These are phyloP conservation scores for Sporothrix mexicana DNA, from an alignment of 2,329 filamentous ascomycete genomes.

Conservation along the genomic window DNA sequence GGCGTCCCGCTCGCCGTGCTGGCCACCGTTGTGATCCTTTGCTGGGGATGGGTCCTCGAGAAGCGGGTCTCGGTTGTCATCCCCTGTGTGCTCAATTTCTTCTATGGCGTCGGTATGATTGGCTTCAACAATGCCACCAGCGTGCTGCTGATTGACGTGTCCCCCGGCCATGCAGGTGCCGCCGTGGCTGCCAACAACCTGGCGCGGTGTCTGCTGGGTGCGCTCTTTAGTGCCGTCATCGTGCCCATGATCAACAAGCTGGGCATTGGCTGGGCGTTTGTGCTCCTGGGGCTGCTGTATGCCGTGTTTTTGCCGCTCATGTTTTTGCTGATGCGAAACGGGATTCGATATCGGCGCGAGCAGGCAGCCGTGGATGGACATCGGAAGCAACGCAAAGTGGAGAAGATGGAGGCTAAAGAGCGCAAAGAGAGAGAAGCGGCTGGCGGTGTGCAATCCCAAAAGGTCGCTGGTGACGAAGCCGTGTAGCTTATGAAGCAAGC, in stretches of 20 bases:
- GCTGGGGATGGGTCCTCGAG: constrained; percentile 61
- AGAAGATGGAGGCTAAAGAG: constrained; percentile 16
- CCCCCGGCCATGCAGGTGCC: constrained; percentile 57
- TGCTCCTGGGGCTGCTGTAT: constrained; percentile 53
- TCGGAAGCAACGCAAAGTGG: constrained; percentile 6
- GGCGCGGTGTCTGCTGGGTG: constrained; percentile 60
- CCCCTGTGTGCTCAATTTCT: constrained; percentile 53
- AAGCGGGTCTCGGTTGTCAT: constrained; percentile 52
- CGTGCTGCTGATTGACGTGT: constrained; percentile 62
- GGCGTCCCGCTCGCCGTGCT: constrained; percentile 59
- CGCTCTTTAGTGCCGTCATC: constrained; percentile 58
- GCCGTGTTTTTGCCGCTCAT: constrained; percentile 50
- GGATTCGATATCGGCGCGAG: constrained; percentile 51
- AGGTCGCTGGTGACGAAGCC: background rate
- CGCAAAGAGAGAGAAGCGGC: background rate
- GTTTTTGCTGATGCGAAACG: constrained; percentile 50
- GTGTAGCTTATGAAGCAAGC: background rate
- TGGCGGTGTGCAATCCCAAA: background rate
- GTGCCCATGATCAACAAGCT: constrained; percentile 59
- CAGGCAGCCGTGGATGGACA: constrained; percentile 10
- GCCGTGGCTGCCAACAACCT: constrained; percentile 64
- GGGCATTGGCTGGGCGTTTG: constrained; percentile 50
- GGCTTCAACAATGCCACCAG: constrained; percentile 61
- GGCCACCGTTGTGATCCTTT: constrained; percentile 53
- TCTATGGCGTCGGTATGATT: constrained; percentile 57